Evolutionary conservation across 2,329 filamentous ascomycete genomes (phyloP).

Genomic region (Colletotrichum sp.): DNA sequence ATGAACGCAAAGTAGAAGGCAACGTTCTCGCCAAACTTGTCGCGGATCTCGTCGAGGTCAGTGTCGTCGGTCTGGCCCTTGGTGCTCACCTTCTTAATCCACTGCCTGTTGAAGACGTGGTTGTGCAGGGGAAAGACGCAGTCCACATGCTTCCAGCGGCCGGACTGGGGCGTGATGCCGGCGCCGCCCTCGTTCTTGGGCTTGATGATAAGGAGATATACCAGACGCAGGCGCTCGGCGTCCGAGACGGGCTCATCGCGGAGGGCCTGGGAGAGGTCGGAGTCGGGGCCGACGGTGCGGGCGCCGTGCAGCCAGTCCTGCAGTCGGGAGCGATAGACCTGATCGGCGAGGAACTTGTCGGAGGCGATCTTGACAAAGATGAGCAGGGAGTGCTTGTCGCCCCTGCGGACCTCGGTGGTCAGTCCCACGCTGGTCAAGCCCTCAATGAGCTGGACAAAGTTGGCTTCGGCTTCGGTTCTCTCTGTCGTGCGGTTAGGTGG

Average conservation of each 20-base stretch:
- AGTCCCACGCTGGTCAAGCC: conserved; percentile 81
- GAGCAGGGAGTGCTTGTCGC: conserved; percentile 76
- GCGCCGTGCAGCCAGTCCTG: conserved; percentile 95
- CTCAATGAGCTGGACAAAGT: conserved; percentile 80
- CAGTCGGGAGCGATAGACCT: conserved; percentile 86
- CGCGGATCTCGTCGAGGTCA: conserved; percentile 76
- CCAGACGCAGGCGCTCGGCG: conserved; percentile 85
- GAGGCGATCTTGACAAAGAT: conserved; percentile 85
- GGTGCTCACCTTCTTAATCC: conserved; percentile 77
- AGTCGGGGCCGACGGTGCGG: conserved; percentile 75
- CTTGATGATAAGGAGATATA: conserved; percentile 84
- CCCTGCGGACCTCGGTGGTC: conserved; percentile 84
- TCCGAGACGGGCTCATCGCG: conserved; percentile 80
- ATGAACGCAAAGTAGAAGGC: conserved; percentile 97
- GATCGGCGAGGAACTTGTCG: conserved; percentile 74
- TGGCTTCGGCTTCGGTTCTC: conserved; percentile 70
- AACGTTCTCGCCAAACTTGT: conserved; percentile 82
- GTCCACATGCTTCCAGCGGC: conserved; percentile 75
- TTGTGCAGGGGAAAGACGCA: conserved; percentile 84
- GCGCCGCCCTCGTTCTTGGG: conserved; percentile 78
- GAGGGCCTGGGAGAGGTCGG: conserved; percentile 72
- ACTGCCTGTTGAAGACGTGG: conserved; percentile 73
- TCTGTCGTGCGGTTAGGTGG: conserved; percentile 48
- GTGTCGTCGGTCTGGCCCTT: conserved; percentile 70
- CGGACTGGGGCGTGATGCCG: conserved; percentile 72